A percentile compares a stretch with the other conserved stretches of the same genome.
These are phyloP conservation scores for Diospyros kaki DNA, from an alignment of 148 eudicot genomes.

Conservation along the genomic window DNA sequence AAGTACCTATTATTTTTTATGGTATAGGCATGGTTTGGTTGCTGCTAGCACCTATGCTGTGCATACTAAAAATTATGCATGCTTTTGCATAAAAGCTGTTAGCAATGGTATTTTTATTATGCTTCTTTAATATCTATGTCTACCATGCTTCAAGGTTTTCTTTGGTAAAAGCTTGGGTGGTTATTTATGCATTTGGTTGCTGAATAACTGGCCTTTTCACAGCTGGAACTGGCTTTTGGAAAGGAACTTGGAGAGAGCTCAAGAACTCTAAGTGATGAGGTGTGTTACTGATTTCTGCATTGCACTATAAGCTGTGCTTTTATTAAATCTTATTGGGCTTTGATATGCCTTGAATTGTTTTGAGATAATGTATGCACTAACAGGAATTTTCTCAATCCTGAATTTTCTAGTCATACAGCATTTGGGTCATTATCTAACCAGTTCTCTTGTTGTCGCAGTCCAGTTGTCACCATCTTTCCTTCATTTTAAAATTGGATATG, in stretches of 20 bases:
- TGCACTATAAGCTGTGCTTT: background rate
- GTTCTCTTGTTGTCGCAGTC: background rate
- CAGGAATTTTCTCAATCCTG: background rate
- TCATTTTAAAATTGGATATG: background rate
- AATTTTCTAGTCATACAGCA: background rate
- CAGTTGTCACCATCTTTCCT: background rate
- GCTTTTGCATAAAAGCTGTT: background rate
- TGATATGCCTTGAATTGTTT: background rate
- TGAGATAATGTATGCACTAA: background rate
- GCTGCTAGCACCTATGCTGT: background rate
- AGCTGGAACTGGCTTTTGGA: conserved; percentile 84
- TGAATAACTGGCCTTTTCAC: conserved; percentile 21
- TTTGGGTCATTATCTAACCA: background rate
- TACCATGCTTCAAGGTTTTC: conserved; percentile 1
- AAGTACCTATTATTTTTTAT: background rate
- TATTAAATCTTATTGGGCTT: background rate
- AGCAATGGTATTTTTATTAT: background rate
- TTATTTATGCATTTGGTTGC: conserved; percentile 11
- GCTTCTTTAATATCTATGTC: background rate
- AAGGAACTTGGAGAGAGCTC: conserved; percentile 63
- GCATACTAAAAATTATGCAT: background rate
- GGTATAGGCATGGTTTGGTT: background rate
- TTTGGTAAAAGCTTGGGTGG: background rate
- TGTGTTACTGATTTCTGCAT: conserved; percentile 22
- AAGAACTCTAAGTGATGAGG: conserved; percentile 59